Evolutionary conservation across 202 grass and related monocot species (phyloP).

Genomic region (Eragrostis tef): DNA sequence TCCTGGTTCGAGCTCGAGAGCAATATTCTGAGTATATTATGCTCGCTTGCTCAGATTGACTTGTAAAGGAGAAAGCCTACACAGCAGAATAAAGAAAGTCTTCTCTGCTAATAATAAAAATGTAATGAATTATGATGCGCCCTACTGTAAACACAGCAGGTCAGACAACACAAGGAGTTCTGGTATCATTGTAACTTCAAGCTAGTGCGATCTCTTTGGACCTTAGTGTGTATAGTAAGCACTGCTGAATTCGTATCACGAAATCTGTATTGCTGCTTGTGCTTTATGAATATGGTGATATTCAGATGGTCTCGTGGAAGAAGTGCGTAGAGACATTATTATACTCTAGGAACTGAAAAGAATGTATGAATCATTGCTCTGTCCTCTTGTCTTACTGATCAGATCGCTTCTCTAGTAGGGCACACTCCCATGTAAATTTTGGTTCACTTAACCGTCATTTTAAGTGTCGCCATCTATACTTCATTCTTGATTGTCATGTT

Average conservation of each 20-base stretch:
- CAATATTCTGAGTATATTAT: constrained; percentile 40
- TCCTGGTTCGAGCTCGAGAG: neutral
- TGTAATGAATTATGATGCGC: no score
- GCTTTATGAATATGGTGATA: neutral
- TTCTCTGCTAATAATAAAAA: neutral
- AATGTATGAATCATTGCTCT: neutral
- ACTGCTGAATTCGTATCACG: neutral
- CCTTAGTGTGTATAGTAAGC: neutral
- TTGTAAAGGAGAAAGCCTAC: neutral
- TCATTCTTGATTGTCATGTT: constrained; percentile 3
- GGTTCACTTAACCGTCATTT: neutral
- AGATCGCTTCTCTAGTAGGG: neutral
- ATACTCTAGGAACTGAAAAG: neutral
- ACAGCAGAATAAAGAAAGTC: neutral
- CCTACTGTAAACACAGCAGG: neutral
- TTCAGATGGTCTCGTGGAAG: neutral
- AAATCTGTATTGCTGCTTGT: neutral
- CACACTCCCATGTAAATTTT: neutral
- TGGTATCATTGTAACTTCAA: neutral
- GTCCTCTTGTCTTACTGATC: neutral
- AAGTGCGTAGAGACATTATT: neutral
- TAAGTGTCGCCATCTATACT: neutral
- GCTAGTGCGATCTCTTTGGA: neutral
- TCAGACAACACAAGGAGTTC: constrained; percentile 9
- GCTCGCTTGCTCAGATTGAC: constrained; percentile 26